Conservation (phyloP, 768 basidiomycete genomes). For the Mycena pura region DNA sequence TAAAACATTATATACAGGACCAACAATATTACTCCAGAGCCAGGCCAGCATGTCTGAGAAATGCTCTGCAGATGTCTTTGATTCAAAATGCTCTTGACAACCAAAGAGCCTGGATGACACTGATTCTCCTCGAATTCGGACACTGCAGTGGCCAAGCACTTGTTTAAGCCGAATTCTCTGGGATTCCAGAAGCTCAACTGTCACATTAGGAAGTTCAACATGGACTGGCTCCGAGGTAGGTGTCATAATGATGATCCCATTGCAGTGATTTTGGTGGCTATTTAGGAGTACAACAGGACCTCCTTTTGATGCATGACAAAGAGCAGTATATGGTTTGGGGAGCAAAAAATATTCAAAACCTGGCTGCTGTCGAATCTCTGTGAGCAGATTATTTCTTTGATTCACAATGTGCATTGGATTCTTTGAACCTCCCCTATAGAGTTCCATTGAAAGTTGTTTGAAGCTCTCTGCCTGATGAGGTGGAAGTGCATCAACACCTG, state of each 20-base stretch:
- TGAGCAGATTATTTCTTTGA: slow-evolving; percentile 5
- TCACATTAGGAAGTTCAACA: slow-evolving; percentile 6
- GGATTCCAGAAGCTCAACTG: background rate
- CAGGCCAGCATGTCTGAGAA: slow-evolving; percentile 16
- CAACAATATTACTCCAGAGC: slow-evolving; percentile 3
- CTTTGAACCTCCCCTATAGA: background rate
- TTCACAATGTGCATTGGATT: background rate
- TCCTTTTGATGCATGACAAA: slow-evolving; percentile 8
- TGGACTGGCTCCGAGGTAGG: background rate
- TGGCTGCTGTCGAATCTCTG: no score
- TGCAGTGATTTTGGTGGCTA: slow-evolving; percentile 8
- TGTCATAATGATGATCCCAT: slow-evolving; percentile 21
- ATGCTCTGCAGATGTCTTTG: no score
- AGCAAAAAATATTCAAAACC: slow-evolving; percentile 20
- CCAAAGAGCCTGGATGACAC: background rate
- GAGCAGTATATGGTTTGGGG: slow-evolving; percentile 1
- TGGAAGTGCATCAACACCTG: background rate
- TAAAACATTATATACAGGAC: slow-evolving; percentile 14
- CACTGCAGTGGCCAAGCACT: background rate
- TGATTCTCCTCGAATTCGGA: background rate
- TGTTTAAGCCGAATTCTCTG: slow-evolving; percentile 1
- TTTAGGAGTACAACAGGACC: slow-evolving; percentile 27
- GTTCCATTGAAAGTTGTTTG: background rate
- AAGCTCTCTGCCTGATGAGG: background rate
- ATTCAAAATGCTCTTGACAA: no score